Evolutionary conservation across 2,329 filamentous ascomycete genomes (phyloP).

Genomic region (Pyrenophora teres): DNA sequence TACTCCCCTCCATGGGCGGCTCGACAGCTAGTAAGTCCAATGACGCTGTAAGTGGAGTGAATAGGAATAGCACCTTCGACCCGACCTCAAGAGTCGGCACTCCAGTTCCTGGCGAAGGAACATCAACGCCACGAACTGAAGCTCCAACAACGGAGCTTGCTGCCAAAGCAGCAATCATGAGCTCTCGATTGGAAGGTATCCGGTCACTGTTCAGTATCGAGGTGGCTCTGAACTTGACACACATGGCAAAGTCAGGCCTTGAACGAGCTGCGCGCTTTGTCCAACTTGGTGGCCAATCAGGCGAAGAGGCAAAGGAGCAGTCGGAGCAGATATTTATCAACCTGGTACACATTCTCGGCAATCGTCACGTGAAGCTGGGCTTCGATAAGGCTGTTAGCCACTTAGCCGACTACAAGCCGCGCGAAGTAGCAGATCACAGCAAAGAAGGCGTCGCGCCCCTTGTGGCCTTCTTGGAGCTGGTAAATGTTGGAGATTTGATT

Average conservation of each 20-base stretch:
- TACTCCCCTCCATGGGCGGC: slow-evolving; percentile 68
- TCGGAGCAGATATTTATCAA: slow-evolving; percentile 88
- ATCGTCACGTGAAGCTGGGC: slow-evolving; percentile 85
- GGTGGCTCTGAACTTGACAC: slow-evolving; percentile 85
- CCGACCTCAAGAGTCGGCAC: slow-evolving; percentile 35
- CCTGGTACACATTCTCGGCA: slow-evolving; percentile 81
- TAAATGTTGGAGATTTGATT: slow-evolving; percentile 97
- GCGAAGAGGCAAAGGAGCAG: slow-evolving; percentile 82
- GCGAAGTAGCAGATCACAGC: slow-evolving; percentile 74
- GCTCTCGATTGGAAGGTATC: slow-evolving; percentile 90
- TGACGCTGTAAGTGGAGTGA: slow-evolving; percentile 25
- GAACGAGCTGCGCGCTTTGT: slow-evolving; percentile 86
- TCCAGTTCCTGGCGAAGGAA: slow-evolving; percentile 47
- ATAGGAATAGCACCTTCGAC: slow-evolving; percentile 38
- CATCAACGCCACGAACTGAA: slow-evolving; percentile 55
- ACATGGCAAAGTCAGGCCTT: slow-evolving; percentile 83
- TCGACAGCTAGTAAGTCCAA: slow-evolving; percentile 46
- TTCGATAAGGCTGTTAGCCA: slow-evolving; percentile 93
- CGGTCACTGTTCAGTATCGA: slow-evolving; percentile 95
- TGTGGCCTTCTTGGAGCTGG: slow-evolving; percentile 93
- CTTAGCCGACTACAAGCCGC: slow-evolving; percentile 86
- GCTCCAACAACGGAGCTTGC: slow-evolving; percentile 89
- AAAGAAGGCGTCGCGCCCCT: slow-evolving; percentile 81
- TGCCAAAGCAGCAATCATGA: slow-evolving; percentile 97
- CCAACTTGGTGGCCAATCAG: slow-evolving; percentile 75